Evolutionary conservation across 495 filamentous ascomycete species (phyloP).

Genomic region (Trichoderma virens): DNA sequence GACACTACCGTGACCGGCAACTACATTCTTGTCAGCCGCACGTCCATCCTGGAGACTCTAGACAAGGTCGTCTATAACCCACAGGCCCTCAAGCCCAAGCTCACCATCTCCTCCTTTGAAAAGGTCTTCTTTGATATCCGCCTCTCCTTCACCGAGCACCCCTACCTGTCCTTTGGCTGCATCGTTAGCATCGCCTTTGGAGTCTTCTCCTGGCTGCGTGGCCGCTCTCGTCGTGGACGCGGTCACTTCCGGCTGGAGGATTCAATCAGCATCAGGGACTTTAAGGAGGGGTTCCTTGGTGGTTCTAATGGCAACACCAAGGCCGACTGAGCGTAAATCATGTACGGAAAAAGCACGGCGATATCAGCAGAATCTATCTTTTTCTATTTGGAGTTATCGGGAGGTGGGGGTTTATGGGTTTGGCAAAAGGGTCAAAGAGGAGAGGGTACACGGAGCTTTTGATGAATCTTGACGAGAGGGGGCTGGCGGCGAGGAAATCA

Average conservation of each 20-base stretch:
- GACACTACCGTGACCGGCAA: slow-evolving; percentile 83
- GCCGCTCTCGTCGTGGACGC: slow-evolving; percentile 47
- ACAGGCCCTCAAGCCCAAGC: slow-evolving; percentile 79
- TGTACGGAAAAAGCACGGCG: neutral
- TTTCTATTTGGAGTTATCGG: neutral
- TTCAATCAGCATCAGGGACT: slow-evolving; percentile 48
- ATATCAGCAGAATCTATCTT: neutral
- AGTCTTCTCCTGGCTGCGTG: slow-evolving; percentile 47
- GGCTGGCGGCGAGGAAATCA: neutral
- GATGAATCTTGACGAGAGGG: neutral
- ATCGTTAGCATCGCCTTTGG: slow-evolving; percentile 47
- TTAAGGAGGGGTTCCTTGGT: slow-evolving; percentile 50
- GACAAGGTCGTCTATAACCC: slow-evolving; percentile 64
- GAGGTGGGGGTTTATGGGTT: neutral
- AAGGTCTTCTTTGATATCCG: slow-evolving; percentile 71
- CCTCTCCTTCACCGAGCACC: slow-evolving; percentile 60
- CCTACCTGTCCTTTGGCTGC: slow-evolving; percentile 58
- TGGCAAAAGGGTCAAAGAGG: slow-evolving; percentile 1
- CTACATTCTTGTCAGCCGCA: slow-evolving; percentile 79
- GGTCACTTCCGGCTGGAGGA: slow-evolving; percentile 74
- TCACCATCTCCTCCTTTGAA: slow-evolving; percentile 69
- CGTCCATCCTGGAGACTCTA: slow-evolving; percentile 90
- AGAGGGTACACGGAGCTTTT: neutral
- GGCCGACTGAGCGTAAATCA: slow-evolving; percentile 52
- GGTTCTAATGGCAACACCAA: slow-evolving; percentile 54